Percentiles rank a stretch among this genome's conserved stretches.
Conservation (phyloP, 139 green algal species). For the Pleodorina starrii region DNA sequence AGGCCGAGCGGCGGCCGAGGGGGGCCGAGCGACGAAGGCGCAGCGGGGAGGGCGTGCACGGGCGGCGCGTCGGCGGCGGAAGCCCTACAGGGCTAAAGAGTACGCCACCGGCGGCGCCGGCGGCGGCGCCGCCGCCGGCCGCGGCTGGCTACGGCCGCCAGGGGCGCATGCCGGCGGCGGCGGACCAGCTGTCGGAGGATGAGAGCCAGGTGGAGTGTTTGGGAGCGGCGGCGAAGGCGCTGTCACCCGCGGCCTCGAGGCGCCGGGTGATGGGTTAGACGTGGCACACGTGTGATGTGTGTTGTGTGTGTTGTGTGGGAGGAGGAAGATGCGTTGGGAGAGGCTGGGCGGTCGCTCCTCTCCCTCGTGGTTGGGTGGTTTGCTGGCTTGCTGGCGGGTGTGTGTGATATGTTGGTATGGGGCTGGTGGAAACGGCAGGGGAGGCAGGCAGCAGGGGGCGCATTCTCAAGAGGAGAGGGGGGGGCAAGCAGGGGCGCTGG, state of each 20-base stretch:
- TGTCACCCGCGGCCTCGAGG: not conserved
- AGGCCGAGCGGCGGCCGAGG: not conserved
- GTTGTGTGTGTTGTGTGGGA: too few species aligned
- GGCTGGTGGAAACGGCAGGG: too few species aligned
- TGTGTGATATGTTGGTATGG: too few species aligned
- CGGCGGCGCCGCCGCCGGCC: not conserved
- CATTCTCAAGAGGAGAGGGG: too few species aligned
- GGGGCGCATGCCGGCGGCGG: not conserved
- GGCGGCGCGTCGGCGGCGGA: not conserved
- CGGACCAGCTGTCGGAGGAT: constrained; percentile 19
- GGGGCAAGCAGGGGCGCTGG: too few species aligned
- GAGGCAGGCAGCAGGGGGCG: too few species aligned
- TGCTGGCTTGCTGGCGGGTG: too few species aligned
- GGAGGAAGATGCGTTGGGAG: too few species aligned
- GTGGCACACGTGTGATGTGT: too few species aligned
- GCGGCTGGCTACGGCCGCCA: not conserved
- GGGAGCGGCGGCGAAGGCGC: not conserved
- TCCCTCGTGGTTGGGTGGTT: too few species aligned
- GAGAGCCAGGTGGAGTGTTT: not conserved
- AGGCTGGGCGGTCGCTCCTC: too few species aligned
- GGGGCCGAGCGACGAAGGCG: not conserved
- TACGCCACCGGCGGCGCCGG: not conserved
- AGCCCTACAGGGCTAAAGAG: too few species aligned
- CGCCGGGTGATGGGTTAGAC: not conserved
- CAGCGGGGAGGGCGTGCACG: not conserved